Conservation (phyloP, 345 rosid species). For the Jatropha curcas region DNA sequence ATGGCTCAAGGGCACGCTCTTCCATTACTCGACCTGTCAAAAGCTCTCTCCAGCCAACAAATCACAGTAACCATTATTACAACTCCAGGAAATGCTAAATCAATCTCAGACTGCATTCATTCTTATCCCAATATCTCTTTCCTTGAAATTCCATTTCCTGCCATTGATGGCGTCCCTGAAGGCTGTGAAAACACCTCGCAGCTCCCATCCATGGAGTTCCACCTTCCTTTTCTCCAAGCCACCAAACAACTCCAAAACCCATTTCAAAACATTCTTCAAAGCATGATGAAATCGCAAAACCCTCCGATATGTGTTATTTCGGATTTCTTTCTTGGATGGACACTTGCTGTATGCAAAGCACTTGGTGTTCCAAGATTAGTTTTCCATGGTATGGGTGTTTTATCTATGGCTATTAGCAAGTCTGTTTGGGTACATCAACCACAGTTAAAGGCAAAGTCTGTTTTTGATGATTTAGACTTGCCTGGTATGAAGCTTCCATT, state of each 20-base stretch:
- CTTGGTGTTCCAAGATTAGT: constrained; percentile 23
- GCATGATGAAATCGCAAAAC: background rate
- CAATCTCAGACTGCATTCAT: constrained; percentile 4
- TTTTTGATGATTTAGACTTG: constrained; percentile 5
- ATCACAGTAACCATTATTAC: constrained; percentile 48
- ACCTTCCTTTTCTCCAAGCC: constrained; percentile 14
- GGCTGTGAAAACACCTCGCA: constrained; percentile 27
- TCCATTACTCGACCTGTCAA: constrained; percentile 52
- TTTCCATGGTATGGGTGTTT: constrained; percentile 25
- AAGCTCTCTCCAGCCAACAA: constrained; percentile 45
- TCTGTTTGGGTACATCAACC: background rate
- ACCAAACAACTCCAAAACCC: constrained; percentile 21
- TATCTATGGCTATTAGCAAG: constrained; percentile 22
- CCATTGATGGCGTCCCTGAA: constrained; percentile 8
- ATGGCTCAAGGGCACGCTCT: constrained; percentile 65
- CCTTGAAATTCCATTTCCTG: constrained; percentile 24
- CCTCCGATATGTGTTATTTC: constrained; percentile 26
- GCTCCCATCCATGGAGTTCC: constrained; percentile 17
- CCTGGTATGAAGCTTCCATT: constrained; percentile 19
- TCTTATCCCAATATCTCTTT: background rate
- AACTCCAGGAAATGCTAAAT: constrained; percentile 33
- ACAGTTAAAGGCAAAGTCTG: background rate
- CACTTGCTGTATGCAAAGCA: constrained; percentile 12
- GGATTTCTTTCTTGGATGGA: constrained; percentile 32
- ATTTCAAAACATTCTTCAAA: constrained; percentile 3